Base-by-base conservation (phyloP, 225 moss, liverwort and hornwort species). In the Lunularia cruciata region DNA sequence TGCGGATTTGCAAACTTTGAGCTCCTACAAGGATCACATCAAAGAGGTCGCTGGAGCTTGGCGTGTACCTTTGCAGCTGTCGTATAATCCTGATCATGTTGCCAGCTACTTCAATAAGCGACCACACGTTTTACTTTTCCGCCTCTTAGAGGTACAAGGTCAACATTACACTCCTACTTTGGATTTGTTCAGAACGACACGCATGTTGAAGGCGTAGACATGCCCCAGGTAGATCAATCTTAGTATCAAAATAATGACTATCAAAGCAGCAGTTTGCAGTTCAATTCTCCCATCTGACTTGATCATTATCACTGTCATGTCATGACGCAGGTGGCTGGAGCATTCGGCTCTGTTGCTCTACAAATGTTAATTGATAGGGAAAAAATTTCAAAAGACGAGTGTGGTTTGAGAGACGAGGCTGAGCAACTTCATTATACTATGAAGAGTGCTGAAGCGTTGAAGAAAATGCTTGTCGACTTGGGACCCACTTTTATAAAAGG, bases 401-500 rank as follows among this genome's bases (percentile, higher is more conserved):
- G 60, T 36, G 81, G 84, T 47, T 37, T 67, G 65, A 51, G 63
- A 8, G 78, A 72, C 2, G 86, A 87, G 53, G 75, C 76, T 30
- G 86, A 85, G 28, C 75, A 77, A 38, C 60, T 72, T 31, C 66
- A 81, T 57, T 71, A 73, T 51, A 76, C 96, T 59, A 22, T 81
- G 25, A 79, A 77, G 72, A 86, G 82, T 62, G 92, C 93, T 63
- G 78, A 82, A 64, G 79, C 86, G 43, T 66, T 98, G 45, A 98
- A 98, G 76, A 59, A 79, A 69, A 87, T 83, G 18, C 77, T 98
- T 68, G 75, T 92, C 46, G 79, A 82, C 52, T 93, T 98, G 53
- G 96, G 96, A 33, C 89, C 93, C 25, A 91, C 96, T 79, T 98
- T 98, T 58, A 89, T 98, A 37, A 98, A 98, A 91, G 93, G 96